Conservation (phyloP, 2,329 filamentous ascomycete genomes). For the Aspergillus eucalypticola region DNA sequence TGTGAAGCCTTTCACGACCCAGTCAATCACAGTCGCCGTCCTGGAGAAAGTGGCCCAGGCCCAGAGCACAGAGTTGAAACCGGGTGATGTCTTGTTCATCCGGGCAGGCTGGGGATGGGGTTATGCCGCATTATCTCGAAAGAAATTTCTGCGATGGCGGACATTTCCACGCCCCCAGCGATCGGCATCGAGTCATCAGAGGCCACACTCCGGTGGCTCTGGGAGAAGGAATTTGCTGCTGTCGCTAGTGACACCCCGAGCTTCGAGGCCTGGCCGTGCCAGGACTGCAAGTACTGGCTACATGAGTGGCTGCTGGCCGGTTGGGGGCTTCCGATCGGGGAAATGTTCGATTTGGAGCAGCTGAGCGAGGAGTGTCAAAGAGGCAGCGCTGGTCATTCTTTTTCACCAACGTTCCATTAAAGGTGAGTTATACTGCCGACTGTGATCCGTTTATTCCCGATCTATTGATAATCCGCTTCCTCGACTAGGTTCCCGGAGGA, state of each 20-base stretch:
- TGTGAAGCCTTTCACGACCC: neutral
- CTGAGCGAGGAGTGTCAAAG: neutral
- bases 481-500: neutral
- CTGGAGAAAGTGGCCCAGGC: neutral
- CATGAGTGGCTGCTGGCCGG: slow-evolving; percentile 29
- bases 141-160: neutral
- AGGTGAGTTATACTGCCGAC: neutral
- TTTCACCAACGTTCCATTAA: neutral
- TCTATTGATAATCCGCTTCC: neutral
- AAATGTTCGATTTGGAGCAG: slow-evolving; percentile 20
- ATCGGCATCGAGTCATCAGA: neutral
- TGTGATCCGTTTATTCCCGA: neutral
- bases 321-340: slow-evolving; percentile 33
- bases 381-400: neutral
- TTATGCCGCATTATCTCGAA: neutral
- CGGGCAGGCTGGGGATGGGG: neutral
- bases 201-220: neutral
- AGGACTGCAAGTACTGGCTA: neutral
- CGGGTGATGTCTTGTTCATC: neutral
- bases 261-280: neutral
- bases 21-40: neutral
- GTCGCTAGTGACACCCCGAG: neutral
- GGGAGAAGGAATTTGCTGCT: neutral
- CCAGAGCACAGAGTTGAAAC: neutral
- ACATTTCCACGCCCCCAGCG: neutral